Percentiles rank a stretch among this genome's conserved stretches.
Evolutionary conservation across 1,284 basidiomycete genomes (phyloP).

Genomic region (Boletus mariae): DNA sequence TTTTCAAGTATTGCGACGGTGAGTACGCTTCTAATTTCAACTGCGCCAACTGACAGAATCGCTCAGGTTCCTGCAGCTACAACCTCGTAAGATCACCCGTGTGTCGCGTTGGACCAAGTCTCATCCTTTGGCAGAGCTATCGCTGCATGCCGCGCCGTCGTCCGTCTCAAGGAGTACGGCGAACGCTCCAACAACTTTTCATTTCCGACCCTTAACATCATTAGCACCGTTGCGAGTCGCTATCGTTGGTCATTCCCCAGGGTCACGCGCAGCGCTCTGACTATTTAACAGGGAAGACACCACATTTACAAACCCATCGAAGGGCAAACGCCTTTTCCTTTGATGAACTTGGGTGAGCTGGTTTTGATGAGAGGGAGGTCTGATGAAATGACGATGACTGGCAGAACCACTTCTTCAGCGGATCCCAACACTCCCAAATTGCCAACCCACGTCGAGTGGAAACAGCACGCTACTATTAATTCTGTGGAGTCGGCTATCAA

Average conservation of each 20-base stretch:
- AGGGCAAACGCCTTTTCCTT: constrained; percentile 12
- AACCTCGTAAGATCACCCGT: constrained; percentile 46
- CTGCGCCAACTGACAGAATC: not conserved
- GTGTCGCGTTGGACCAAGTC: not conserved
- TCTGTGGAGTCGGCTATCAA: constrained; percentile 11
- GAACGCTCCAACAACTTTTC: constrained; percentile 19
- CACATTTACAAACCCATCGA: constrained; percentile 10
- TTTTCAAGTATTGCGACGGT: constrained; percentile 25
- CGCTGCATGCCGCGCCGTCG: constrained; percentile 61
- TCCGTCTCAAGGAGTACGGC: constrained; percentile 50
- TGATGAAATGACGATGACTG: not conserved
- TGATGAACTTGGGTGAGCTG: constrained; percentile 22
- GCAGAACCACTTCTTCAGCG: constrained; percentile 11
- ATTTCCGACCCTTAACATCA: constrained; percentile 24
- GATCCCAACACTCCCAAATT: constrained; percentile 16
- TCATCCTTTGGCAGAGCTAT: constrained; percentile 17
- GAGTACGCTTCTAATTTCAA: not conserved
- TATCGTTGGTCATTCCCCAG: constrained; percentile 13
- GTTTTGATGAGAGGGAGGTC: not conserved
- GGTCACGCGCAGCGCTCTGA: constrained; percentile 6
- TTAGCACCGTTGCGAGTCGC: constrained; percentile 19
- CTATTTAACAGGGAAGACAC: constrained; percentile 17
- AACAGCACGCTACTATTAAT: not conserved
- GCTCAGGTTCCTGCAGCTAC: constrained; percentile 60
- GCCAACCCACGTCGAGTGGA: constrained; percentile 20